Evolutionary conservation across 2,329 filamentous ascomycete species (phyloP).

Genomic region (Delphinella strobiligena): DNA sequence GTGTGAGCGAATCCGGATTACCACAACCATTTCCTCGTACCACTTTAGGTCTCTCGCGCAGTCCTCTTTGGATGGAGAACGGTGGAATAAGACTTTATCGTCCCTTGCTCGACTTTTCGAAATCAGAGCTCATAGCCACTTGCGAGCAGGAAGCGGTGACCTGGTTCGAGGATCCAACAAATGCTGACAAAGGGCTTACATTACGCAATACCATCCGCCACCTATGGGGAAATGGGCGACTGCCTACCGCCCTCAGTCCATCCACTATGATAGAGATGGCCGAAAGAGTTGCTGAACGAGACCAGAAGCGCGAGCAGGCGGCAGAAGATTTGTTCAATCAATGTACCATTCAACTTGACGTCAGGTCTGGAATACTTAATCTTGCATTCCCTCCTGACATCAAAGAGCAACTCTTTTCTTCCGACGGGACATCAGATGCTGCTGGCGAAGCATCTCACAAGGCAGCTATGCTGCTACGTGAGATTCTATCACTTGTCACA

Average conservation of each 20-base stretch:
- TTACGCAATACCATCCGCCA: slow-evolving; percentile 68
- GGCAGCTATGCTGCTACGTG: slow-evolving; percentile 34
- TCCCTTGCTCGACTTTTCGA: slow-evolving; percentile 58
- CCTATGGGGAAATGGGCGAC: slow-evolving; percentile 42
- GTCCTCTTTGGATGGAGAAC: neutral
- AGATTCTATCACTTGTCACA: slow-evolving; percentile 37
- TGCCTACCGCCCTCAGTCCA: slow-evolving; percentile 61
- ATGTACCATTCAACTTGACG: slow-evolving; percentile 33
- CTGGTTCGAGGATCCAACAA: slow-evolving; percentile 83
- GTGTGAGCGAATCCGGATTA: slow-evolving; percentile 40
- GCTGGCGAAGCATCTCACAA: slow-evolving; percentile 4
- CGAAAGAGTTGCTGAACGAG: slow-evolving; percentile 36
- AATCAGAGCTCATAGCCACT: slow-evolving; percentile 61
- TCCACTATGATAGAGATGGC: slow-evolving; percentile 51
- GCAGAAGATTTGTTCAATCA: slow-evolving; percentile 44
- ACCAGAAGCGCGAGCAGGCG: slow-evolving; percentile 33
- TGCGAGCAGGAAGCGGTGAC: slow-evolving; percentile 54
- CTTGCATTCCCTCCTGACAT: slow-evolving; percentile 8
- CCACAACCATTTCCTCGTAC: neutral
- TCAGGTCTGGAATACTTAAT: slow-evolving; percentile 19
- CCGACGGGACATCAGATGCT: too few relatives aligned
- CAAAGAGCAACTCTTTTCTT: neutral
- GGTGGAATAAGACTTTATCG: slow-evolving; percentile 57
- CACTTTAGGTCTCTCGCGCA: neutral
- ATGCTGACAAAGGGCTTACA: slow-evolving; percentile 64